phyloP scores from a whole-genome alignment of 176 grass and related monocot species.

The Chloris gayana region DNA sequence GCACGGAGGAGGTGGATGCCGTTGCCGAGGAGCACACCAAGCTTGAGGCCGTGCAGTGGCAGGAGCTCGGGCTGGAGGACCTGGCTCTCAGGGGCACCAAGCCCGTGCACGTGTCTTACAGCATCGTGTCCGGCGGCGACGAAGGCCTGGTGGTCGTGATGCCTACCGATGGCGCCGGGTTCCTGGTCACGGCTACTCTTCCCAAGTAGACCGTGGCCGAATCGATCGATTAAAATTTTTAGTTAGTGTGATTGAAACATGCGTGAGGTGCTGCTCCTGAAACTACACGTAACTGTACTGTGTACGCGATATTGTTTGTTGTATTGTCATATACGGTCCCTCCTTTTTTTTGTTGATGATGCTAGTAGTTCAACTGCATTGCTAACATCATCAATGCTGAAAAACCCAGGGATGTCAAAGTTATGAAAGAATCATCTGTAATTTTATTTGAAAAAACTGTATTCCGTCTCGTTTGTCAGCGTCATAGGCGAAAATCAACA shows the following conservation, averaged over 20 bases:
- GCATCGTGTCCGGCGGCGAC: constrained; percentile 29
- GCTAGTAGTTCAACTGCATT: not conserved
- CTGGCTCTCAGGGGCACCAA: constrained; percentile 50
- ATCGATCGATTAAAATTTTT: not conserved
- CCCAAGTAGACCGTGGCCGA: not conserved
- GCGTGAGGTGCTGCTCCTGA: not conserved
- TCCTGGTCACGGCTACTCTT: constrained; percentile 45
- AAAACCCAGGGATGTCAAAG: not conserved
- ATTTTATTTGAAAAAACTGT: not conserved
- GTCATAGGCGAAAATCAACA: not conserved
- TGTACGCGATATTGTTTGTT: not conserved
- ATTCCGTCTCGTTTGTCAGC: not conserved
- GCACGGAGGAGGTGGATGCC: not conserved
- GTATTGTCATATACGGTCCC: not conserved
- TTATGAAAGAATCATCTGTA: not conserved
- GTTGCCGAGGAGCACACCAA: not conserved
- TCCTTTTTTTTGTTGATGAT: not conserved
- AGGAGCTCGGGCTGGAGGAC: constrained; percentile 61
- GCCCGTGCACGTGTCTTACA: constrained; percentile 53
- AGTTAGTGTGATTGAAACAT: not conserved
- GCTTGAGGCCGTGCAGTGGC: constrained; percentile 39
- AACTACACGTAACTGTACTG: not conserved
- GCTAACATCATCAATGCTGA: not conserved
- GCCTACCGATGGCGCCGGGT: constrained; percentile 23
- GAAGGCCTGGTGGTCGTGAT: constrained; percentile 60